Base-by-base conservation (phyloP, 2,329 filamentous ascomycete species). In the Verticillium albo-atrum region DNA sequence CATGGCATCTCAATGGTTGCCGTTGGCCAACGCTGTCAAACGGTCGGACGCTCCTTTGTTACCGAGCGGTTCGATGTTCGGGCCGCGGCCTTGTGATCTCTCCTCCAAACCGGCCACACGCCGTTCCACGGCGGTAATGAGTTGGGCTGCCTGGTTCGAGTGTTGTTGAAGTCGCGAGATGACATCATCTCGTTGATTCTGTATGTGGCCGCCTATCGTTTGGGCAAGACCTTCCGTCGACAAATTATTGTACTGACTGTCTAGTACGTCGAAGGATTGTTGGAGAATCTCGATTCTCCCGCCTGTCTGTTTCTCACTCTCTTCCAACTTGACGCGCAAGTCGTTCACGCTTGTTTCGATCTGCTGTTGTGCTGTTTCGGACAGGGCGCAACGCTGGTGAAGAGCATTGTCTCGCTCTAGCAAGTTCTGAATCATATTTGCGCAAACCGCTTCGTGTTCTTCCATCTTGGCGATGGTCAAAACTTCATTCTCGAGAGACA, bases 241-340 rank as follows among this genome's bases (percentile, higher is more conserved):
- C 7, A 87, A 68, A 62, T 81, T 83, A 58, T 77, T 78, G 61
- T 77, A 84, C 61, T 81, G 82, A 0, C 61, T 58, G 64, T 82
- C 77, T 7, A 87, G 63, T 1, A 73, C 67, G 23, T 64, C 65
- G 4, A 81, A 32, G 53, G 76, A 68, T 42, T 74, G 66, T 17
- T 74, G 70, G 6, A 81, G 62, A 4, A 68, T 66, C 0, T 72
- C 68, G 20, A 71, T 65, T 35, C 66, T 69, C 26, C 30, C 52
- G 28, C 17, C 25, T 28, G 23, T 34, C 27, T 23, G n/a, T 28
- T 54, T 20, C 28, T 32, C 27, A n/a, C n/a, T 9, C n/a, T 23
- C 14, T 20, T 47, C 20, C 3, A 47, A 7, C 20, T 23, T 47
- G 20, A 6, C 42, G 9, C n/a, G 2, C 20, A 25, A 12, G 9